A percentile compares a stretch with the other conserved stretches of the same genome.
phyloP scores from a whole-genome alignment of 441 rosid genomes.

The Jatropha podagrica region DNA sequence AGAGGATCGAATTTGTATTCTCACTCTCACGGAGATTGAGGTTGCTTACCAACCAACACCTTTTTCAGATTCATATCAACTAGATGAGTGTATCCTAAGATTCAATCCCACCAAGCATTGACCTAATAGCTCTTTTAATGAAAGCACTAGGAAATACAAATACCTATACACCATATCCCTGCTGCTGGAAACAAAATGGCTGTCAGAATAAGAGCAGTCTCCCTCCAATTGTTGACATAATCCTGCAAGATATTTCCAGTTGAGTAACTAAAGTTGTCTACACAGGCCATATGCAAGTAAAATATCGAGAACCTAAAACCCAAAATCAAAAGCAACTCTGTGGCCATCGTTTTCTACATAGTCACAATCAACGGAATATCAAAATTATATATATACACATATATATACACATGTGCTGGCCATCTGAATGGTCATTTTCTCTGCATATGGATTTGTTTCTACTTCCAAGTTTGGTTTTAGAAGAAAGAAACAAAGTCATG shows the following conservation, averaged over 20 bases:
- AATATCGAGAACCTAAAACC: neutral
- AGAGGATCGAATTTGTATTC: too few species aligned
- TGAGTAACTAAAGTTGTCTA: slow-evolving; percentile 3
- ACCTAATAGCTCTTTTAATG: too few species aligned
- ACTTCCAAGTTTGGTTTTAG: neutral
- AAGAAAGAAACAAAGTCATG: neutral
- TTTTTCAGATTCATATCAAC: neutral
- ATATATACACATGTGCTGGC: neutral
- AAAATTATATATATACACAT: neutral
- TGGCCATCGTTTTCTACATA: neutral
- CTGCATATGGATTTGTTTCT: neutral
- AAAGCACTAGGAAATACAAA: neutral
- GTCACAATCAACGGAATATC: neutral
- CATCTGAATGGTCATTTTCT: neutral
- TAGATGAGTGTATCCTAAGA: too few species aligned
- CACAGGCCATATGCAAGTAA: neutral
- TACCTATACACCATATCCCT: slow-evolving; percentile 75
- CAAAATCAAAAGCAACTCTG: neutral
- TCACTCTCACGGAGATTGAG: too few species aligned
- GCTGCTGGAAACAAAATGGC: slow-evolving; percentile 75
- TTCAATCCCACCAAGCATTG: too few species aligned
- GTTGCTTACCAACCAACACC: too few species aligned
- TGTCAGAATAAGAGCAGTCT: slow-evolving; percentile 75
- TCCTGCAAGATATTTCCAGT: slow-evolving; percentile 42
- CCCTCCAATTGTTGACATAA: slow-evolving; percentile 71